These are phyloP conservation scores for Phytophthora fragariaefolia DNA, from an alignment of 352 stramenopile genomes.

Conservation along the genomic window DNA sequence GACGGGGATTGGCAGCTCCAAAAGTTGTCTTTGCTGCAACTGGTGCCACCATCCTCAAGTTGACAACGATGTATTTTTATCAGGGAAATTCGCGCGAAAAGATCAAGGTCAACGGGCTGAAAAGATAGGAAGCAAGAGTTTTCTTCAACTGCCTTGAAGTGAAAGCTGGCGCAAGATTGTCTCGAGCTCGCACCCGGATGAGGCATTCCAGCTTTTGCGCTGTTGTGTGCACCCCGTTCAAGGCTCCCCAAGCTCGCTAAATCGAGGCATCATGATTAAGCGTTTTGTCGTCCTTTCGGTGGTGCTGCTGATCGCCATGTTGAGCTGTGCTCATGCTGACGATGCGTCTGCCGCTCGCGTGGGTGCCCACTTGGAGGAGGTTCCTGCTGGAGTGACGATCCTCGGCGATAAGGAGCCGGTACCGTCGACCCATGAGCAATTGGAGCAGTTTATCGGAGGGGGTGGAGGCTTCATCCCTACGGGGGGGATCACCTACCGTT, in stretches of 20 bases:
- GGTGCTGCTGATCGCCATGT: conserved; percentile 34
- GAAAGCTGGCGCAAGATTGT: background rate
- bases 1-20: background rate
- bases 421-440: conserved; percentile 25
- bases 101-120: conserved; percentile 13
- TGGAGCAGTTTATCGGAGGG: conserved; percentile 32
- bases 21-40: too few species aligned
- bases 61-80: too few species aligned
- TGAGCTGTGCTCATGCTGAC: conserved; percentile 34
- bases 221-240: conserved; percentile 19
- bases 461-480: conserved; percentile 41
- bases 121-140: conserved; percentile 7
- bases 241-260: conserved; percentile 7
- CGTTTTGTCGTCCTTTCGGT: conserved; percentile 30
- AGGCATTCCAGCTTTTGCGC: conserved; percentile 34
- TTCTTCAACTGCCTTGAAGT: conserved; percentile 23
- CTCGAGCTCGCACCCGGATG: background rate
- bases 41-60: too few species aligned
- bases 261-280: conserved; percentile 33
- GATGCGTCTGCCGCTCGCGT: conserved; percentile 14
- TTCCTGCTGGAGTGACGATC: conserved; percentile 33
- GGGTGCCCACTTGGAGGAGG: conserved; percentile 16
- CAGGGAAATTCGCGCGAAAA: background rate
- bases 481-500: conserved; percentile 40
- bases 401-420: conserved; percentile 32